phyloP scores from a whole-genome alignment of 2,329 filamentous ascomycete species.

The Fusarium coicis region DNA sequence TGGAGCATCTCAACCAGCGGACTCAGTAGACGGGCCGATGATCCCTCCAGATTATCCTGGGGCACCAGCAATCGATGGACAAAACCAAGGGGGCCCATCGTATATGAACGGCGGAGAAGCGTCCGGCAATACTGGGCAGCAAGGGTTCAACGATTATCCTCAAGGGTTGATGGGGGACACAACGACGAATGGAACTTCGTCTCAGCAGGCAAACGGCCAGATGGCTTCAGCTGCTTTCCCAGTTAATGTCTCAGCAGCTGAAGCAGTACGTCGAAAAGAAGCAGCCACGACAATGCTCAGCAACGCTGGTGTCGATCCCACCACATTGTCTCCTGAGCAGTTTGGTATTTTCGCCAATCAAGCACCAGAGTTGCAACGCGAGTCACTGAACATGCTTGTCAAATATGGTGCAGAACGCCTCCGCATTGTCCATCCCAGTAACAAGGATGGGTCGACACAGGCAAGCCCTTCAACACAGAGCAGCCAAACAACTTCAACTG shows the following conservation, averaged over 20 bases:
- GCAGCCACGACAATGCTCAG: constrained; percentile 60
- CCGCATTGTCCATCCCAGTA: constrained; percentile 65
- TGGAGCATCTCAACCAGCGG: constrained; percentile 27
- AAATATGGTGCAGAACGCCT: constrained; percentile 68
- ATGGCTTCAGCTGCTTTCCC: constrained; percentile 34
- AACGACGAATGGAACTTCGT: constrained; percentile 15
- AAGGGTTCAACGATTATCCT: constrained; percentile 29
- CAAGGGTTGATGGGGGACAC: constrained; percentile 24
- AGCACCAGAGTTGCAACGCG: constrained; percentile 63
- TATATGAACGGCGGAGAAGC: constrained; percentile 22
- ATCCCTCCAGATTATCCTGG: constrained; percentile 27
- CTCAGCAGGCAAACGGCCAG: constrained; percentile 15
- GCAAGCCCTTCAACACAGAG: constrained; percentile 38
- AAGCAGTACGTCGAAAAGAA: constrained; percentile 61
- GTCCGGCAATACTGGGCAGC: not conserved
- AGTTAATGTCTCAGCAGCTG: constrained; percentile 55
- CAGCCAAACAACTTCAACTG: constrained; percentile 38
- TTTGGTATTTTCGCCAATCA: constrained; percentile 71
- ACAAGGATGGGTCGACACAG: constrained; percentile 48
- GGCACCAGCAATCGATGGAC: constrained; percentile 5
- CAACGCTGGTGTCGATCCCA: constrained; percentile 61
- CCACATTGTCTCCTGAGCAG: constrained; percentile 64
- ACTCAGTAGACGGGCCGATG: constrained; percentile 14
- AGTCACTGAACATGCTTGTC: constrained; percentile 66
- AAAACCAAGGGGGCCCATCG: constrained; percentile 1